A percentile compares a stretch with the other conserved stretches of the same genome.
These are phyloP conservation scores for Barnettozyma populi DNA, from an alignment of 805 yeast species.

Conservation along the genomic window DNA sequence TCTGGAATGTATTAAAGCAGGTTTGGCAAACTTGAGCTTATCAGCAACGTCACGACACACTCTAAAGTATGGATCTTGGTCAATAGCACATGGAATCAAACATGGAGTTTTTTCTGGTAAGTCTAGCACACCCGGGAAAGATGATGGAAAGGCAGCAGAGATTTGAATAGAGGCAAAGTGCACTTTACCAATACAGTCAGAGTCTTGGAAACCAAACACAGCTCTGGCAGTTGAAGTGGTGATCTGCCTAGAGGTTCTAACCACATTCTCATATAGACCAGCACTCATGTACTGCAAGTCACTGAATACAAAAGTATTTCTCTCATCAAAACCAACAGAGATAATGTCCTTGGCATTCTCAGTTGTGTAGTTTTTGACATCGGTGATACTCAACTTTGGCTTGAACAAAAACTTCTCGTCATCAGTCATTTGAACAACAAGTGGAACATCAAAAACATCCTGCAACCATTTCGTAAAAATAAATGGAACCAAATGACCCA, in stretches of 20 bases:
- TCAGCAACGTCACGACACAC: constrained; percentile 97
- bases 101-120: constrained; percentile 88
- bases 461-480: constrained; percentile 96
- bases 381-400: constrained; percentile 80
- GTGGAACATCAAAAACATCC: constrained; percentile 94
- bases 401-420: constrained; percentile 96
- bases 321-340: constrained; percentile 90
- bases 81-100: constrained; percentile 97
- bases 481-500: constrained; percentile 96
- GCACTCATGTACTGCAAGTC: constrained; percentile 93
- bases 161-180: constrained; percentile 97
- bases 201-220: constrained; percentile 92
- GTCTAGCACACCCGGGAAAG: constrained; percentile 91
- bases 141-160: constrained; percentile 91
- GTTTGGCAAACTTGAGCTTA: constrained; percentile 84
- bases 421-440: constrained; percentile 90
- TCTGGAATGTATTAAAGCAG: constrained; percentile 86
- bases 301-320: constrained; percentile 91
- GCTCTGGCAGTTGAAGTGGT: constrained; percentile 97
- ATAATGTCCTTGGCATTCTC: constrained; percentile 91
- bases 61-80: constrained; percentile 97
- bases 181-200: constrained; percentile 89
- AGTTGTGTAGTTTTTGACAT: constrained; percentile 71
- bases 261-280: constrained; percentile 89
- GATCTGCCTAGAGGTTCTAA: constrained; percentile 86